These are phyloP conservation scores for Cicer arietinum DNA, from an alignment of 306 rosid genomes.

Conservation along the genomic window DNA sequence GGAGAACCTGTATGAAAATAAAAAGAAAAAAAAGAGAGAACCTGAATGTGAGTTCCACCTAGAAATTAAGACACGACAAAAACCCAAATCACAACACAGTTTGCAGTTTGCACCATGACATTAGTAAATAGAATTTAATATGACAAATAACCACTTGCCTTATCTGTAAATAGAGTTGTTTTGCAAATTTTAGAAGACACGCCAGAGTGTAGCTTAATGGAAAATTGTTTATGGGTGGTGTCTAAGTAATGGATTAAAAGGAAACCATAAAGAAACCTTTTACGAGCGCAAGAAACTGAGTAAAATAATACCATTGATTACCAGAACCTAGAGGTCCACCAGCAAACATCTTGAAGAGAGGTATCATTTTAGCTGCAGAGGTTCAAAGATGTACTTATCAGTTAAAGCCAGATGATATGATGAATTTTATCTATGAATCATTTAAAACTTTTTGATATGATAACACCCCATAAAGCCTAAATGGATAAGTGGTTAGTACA, in stretches of 20 bases:
- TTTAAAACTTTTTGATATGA: not conserved
- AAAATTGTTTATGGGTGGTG: slow-evolving; percentile 14
- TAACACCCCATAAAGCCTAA: not conserved
- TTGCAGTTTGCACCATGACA: slow-evolving; percentile 23
- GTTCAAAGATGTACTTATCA: slow-evolving; percentile 44
- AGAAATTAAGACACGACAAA: not conserved
- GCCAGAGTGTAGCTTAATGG: not conserved
- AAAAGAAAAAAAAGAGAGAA: not conserved
- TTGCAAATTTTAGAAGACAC: slow-evolving; percentile 16
- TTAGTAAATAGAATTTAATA: slow-evolving; percentile 7
- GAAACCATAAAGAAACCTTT: slow-evolving; percentile 33
- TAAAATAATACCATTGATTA: slow-evolving; percentile 80
- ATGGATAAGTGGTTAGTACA: not conserved
- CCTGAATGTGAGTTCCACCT: slow-evolving; percentile 17
- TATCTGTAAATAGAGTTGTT: slow-evolving; percentile 6
- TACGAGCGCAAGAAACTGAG: slow-evolving; percentile 38
- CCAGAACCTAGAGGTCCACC: slow-evolving; percentile 99
- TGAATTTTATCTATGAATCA: slow-evolving; percentile 17
- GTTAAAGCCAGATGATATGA: slow-evolving; percentile 22
- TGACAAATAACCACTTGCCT: not conserved
- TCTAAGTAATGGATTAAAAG: slow-evolving; percentile 18
- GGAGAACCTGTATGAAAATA: slow-evolving; percentile 68
- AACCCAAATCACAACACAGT: slow-evolving; percentile 18
- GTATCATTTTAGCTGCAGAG: slow-evolving; percentile 93
- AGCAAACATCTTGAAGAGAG: slow-evolving; percentile 91